phyloP scores from a whole-genome alignment of 1,139 yeast genomes.

The Suhomyces kunorum region DNA sequence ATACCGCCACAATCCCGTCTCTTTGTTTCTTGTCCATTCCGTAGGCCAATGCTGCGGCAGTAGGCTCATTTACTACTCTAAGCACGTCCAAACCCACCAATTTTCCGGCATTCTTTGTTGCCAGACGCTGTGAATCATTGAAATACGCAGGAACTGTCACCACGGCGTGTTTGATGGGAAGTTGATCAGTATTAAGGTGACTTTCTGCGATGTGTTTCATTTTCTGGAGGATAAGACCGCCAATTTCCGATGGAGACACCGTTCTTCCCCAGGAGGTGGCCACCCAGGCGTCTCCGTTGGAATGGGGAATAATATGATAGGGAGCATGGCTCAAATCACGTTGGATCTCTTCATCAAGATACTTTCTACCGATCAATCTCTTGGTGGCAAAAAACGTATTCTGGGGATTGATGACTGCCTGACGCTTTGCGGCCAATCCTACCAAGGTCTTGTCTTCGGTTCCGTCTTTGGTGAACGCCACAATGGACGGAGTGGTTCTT shows the following conservation, averaged over 20 bases:
- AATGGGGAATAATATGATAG: slow-evolving; percentile 52
- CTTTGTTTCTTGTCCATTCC: slow-evolving; percentile 57
- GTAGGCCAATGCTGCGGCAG: slow-evolving; percentile 81
- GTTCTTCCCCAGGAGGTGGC: slow-evolving; percentile 36
- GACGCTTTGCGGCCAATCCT: slow-evolving; percentile 68
- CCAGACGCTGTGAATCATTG: slow-evolving; percentile 77
- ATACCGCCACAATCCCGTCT: slow-evolving; percentile 71
- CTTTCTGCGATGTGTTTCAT: slow-evolving; percentile 60
- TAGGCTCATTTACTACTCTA: slow-evolving; percentile 76
- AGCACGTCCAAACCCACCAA: slow-evolving; percentile 66
- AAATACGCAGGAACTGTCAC: slow-evolving; percentile 82
- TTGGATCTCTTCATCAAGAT: slow-evolving; percentile 63
- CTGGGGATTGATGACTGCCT: slow-evolving; percentile 61
- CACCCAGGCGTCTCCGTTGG: slow-evolving; percentile 66
- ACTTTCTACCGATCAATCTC: slow-evolving; percentile 69
- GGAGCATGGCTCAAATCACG: slow-evolving; percentile 58
- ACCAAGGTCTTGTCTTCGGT: slow-evolving; percentile 45
- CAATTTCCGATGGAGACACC: slow-evolving; percentile 59
- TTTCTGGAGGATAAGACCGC: slow-evolving; percentile 51
- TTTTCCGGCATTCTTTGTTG: slow-evolving; percentile 72
- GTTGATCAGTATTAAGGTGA: slow-evolving; percentile 34
- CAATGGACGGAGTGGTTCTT: slow-evolving; percentile 73
- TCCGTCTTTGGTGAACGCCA: slow-evolving; percentile 49
- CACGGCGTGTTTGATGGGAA: slow-evolving; percentile 58
- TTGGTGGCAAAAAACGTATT: slow-evolving; percentile 77